These are phyloP conservation scores for Solanum hybrid DNA, from an alignment of 305 asterid species.

Conservation along the genomic window DNA sequence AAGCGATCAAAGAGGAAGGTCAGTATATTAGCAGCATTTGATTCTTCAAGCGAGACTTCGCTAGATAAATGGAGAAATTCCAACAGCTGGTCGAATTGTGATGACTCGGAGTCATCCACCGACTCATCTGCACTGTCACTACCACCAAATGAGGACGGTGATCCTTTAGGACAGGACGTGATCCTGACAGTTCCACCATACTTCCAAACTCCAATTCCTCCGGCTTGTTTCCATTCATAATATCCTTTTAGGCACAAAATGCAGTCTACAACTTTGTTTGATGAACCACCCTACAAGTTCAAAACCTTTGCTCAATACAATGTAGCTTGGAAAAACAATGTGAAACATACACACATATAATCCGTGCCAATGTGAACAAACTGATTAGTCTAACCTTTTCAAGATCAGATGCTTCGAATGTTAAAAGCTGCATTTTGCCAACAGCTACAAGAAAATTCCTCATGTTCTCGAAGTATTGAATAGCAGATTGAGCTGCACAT, in stretches of 20 bases:
- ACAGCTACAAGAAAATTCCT: conserved; percentile 84
- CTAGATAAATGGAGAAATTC: conserved; percentile 59
- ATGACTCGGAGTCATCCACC: conserved; percentile 69
- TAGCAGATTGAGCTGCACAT: conserved; percentile 90
- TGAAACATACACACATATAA: background rate
- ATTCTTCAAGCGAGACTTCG: conserved; percentile 48
- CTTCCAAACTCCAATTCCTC: conserved; percentile 89
- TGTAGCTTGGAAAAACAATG: background rate
- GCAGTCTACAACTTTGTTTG: conserved; percentile 88
- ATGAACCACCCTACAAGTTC: conserved; percentile 75
- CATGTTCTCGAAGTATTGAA: conserved; percentile 89
- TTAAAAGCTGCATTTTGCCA: conserved; percentile 74
- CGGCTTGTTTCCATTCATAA: conserved; percentile 81
- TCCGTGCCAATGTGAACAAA: background rate
- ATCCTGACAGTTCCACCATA: conserved; percentile 90
- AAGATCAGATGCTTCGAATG: conserved; percentile 86
- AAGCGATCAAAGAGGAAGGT: conserved; percentile 64
- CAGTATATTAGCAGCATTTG: conserved; percentile 54
- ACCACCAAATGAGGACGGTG: conserved; percentile 52
- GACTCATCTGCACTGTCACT: conserved; percentile 77
- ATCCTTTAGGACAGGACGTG: conserved; percentile 56
- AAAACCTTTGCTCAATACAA: conserved; percentile 5
- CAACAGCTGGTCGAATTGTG: conserved; percentile 62
- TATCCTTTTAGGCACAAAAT: conserved; percentile 89
- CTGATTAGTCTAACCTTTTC: conserved; percentile 50